A percentile compares a stretch with the other conserved stretches of the same genome.
Evolutionary conservation across 768 basidiomycete genomes (phyloP).

Genomic region (Rhizopogon sp.): DNA sequence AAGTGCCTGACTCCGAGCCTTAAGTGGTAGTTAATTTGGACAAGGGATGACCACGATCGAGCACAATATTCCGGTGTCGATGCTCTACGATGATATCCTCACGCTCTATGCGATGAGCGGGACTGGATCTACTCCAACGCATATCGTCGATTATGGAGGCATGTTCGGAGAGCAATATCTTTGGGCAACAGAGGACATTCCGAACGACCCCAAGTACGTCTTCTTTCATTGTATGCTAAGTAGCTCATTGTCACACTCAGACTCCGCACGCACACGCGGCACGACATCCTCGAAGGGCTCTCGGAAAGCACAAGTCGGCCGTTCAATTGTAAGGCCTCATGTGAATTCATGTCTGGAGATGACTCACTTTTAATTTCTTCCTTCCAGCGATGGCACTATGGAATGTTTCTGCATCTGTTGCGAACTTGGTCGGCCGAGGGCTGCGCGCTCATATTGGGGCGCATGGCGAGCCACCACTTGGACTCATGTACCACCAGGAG

Average conservation of each 20-base stretch:
- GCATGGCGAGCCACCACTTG: slow-evolving; percentile 69
- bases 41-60: slow-evolving; percentile 75
- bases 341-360: background rate
- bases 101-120: slow-evolving; percentile 62
- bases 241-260: slow-evolving; percentile 27
- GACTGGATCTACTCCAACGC: slow-evolving; percentile 69
- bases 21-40: background rate
- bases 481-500: slow-evolving; percentile 74
- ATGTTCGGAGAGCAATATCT: slow-evolving; percentile 60
- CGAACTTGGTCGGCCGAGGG: slow-evolving; percentile 64
- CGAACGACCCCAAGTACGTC: slow-evolving; percentile 62
- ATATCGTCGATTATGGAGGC: slow-evolving; percentile 77
- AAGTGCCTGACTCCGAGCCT: slow-evolving; percentile 5
- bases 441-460: slow-evolving; percentile 64
- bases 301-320: slow-evolving; percentile 61
- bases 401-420: slow-evolving; percentile 64
- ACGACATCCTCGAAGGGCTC: slow-evolving; percentile 56
- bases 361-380: background rate
- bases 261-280: slow-evolving; percentile 57
- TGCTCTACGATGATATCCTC: slow-evolving; percentile 61
- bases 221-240: background rate
- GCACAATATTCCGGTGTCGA: slow-evolving; percentile 62
- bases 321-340: slow-evolving; percentile 40
- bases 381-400: slow-evolving; percentile 54
- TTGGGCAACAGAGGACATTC: slow-evolving; percentile 62